These are phyloP conservation scores for Heliosperma pusillum DNA, from an alignment of 148 eudicot species.

Conservation along the genomic window DNA sequence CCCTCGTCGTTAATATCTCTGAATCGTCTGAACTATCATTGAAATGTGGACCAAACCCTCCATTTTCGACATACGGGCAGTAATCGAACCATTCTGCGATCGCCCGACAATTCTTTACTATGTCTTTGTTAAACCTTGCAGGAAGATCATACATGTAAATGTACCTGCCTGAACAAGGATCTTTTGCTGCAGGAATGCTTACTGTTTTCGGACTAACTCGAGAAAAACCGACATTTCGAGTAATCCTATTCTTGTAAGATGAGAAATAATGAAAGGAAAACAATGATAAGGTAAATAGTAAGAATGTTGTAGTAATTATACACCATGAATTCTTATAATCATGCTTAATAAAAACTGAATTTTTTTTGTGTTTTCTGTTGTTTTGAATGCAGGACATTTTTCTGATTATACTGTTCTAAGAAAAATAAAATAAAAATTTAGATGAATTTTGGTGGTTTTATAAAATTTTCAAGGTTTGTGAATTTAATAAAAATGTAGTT, in stretches of 20 bases:
- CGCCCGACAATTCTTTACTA: conserved; percentile 20
- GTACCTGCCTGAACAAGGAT: conserved; percentile 33
- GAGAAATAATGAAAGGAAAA: conserved; percentile 15
- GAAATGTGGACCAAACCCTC: conserved; percentile 32
- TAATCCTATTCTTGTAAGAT: not conserved
- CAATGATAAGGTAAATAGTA: conserved; percentile 16
- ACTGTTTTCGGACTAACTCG: not conserved
- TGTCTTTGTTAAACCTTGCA: conserved; percentile 31
- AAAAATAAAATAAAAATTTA: not conserved
- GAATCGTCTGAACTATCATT: not conserved
- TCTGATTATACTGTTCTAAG: not conserved
- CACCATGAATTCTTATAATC: conserved; percentile 11
- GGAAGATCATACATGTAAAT: conserved; percentile 43
- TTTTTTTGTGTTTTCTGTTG: not conserved
- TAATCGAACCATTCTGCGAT: conserved; percentile 25
- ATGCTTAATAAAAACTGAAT: not conserved
- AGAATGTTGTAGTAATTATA: not conserved
- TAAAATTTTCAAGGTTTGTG: not conserved
- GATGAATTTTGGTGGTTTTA: not conserved
- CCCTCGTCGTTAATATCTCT: too few species aligned
- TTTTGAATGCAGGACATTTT: conserved; percentile 1
- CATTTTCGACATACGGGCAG: conserved; percentile 26
- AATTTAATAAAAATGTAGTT: too few species aligned
- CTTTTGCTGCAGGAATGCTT: not conserved
- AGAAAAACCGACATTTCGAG: not conserved